Evolutionary conservation across 2,329 filamentous ascomycete genomes (phyloP).

Genomic region (Fragosphaeria purpurea): DNA sequence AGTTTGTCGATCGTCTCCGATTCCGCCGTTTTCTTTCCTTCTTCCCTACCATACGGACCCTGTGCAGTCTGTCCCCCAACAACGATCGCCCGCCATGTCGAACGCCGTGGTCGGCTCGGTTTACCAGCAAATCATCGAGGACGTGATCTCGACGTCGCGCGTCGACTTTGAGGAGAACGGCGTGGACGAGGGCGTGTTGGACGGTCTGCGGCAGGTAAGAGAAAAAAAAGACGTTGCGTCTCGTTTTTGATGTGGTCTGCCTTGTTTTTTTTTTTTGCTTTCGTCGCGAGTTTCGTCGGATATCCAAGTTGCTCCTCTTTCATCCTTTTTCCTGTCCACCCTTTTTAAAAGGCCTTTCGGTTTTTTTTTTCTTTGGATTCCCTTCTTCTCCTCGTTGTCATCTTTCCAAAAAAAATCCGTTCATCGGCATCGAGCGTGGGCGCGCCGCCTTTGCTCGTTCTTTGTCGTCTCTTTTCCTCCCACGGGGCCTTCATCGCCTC

Average conservation of each 20-base stretch:
- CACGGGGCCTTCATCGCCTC: not conserved
- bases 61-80: too few relatives aligned
- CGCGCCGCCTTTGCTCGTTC: not conserved
- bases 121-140: constrained; percentile 68
- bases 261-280: not conserved
- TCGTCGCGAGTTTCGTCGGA: not conserved
- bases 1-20: too few relatives aligned
- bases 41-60: too few relatives aligned
- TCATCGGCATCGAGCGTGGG: too few relatives aligned
- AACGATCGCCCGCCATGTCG: constrained; percentile 45
- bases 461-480: not conserved
- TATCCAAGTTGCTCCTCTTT: not conserved
- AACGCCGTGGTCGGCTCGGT: constrained; percentile 59
- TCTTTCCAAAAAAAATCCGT: too few relatives aligned
- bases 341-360: too few relatives aligned
- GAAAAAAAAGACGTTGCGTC: too few relatives aligned
- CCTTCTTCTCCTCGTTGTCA: not conserved
- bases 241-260: constrained; percentile 4
- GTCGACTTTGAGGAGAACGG: constrained; percentile 97
- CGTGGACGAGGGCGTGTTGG: constrained; percentile 75
- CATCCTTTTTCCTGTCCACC: too few relatives aligned
- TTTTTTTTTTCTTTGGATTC: not conserved
- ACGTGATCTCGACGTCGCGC: constrained; percentile 84
- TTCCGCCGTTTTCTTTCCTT: too few relatives aligned
- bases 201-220: constrained; percentile 81